phyloP scores from a whole-genome alignment of 202 grass and related monocot species.

The Musa balbisiana region DNA sequence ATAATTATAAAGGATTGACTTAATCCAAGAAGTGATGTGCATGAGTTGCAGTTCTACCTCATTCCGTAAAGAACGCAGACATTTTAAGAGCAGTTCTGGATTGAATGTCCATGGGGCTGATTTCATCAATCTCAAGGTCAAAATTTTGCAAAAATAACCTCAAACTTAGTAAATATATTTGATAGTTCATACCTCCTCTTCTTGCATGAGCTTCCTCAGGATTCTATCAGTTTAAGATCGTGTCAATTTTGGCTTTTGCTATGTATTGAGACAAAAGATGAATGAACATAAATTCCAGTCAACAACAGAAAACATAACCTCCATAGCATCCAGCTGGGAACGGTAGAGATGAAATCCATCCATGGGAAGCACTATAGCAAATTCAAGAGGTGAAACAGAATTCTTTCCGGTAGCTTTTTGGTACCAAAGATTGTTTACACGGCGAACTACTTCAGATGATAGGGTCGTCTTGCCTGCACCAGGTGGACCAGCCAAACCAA shows the following conservation, averaged over 20 bases:
- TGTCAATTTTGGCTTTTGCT: neutral
- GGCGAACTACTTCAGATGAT: conserved; percentile 64
- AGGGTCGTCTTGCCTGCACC: conserved; percentile 90
- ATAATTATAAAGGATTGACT: neutral
- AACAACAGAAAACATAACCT: conserved; percentile 21
- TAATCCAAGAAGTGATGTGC: conserved; percentile 16
- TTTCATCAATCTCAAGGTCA: conserved; percentile 22
- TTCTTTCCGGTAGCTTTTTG: conserved; percentile 28
- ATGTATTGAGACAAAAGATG: neutral
- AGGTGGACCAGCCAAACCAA: conserved; percentile 86
- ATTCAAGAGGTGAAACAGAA: conserved; percentile 32
- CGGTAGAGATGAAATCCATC: conserved; percentile 96
- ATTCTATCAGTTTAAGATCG: conserved; percentile 42
- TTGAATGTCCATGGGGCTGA: conserved; percentile 37
- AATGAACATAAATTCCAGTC: conserved; percentile 15
- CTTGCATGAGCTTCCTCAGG: conserved; percentile 93
- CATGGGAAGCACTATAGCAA: conserved; percentile 79
- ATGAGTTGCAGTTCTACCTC: conserved; percentile 35
- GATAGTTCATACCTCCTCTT: conserved; percentile 70
- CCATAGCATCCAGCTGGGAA: conserved; percentile 79
- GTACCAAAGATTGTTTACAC: conserved; percentile 57
- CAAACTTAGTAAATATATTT: conserved; percentile 14
- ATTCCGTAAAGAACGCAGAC: conserved; percentile 51
- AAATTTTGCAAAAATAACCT: neutral
- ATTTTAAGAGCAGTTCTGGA: conserved; percentile 51